Evolutionary conservation across 495 filamentous ascomycete species (phyloP), one percentile per base, ranked within the genome.

Genomic region (Aspergillus ellipticus): DNA sequence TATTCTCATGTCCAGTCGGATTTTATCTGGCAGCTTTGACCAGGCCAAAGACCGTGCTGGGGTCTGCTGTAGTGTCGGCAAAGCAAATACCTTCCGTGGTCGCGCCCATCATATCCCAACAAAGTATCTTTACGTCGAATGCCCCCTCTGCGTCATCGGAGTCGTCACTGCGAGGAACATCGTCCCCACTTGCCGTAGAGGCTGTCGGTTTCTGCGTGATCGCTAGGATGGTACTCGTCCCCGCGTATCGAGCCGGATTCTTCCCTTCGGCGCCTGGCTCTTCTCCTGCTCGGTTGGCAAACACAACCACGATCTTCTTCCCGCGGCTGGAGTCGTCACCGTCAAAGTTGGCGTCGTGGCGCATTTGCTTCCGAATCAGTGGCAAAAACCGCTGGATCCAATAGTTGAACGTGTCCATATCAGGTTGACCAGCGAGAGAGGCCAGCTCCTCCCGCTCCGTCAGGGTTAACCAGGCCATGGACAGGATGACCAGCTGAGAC

Each of bases 371-470:
- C 41, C 77, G 71, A 11, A 93, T 75, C 0, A 97, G 64, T 2
- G 93, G 92, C 63, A 85, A 81, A 39, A 97, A 76, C 42, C 93
- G 77, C 59, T 85, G 83, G n/a, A 95, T 72, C 94, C 94, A 98
- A 71, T 96, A 98, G 20, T 82, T 82, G 53, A 96, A 77, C 0
- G 90, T 95, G 51, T 89, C 83, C 65, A 89, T 70, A 57, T 96
- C 91, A 8, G 91, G 88, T 57, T 86, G 76, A 1, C 53, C 75
- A 69, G 72, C 67, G 56, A 69, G 70, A 57, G 61, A 69, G 73
- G 42, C 70, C n/a, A 77, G 66, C 39, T 69, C 79, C 39, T 71
- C 81, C 47, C 68, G 84, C 63, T 50, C 56, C 22, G 77, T 58
- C 7, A 72, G 64, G 4, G 88, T 89, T 37, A 93, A 73, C 92